Base-by-base conservation (phyloP, 805 yeast species). In the Deakozyma indianensis region DNA sequence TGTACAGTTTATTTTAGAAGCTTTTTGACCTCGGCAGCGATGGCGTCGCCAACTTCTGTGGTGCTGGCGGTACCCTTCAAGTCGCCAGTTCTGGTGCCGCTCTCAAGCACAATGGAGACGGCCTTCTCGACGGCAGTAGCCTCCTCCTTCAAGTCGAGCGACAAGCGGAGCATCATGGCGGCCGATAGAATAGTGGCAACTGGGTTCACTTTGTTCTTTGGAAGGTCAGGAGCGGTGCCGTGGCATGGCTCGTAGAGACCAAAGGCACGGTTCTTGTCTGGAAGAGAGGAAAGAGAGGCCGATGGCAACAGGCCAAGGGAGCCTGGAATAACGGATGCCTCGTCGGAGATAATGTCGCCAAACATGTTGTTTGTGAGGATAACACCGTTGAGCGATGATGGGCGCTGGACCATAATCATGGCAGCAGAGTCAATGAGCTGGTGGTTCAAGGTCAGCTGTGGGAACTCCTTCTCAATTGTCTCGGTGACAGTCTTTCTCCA, bases 351-450 rank as follows among this genome's bases (percentile, higher is more conserved):
- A 64, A 92, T 92, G 64, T 92, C 98, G 60, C 98, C 98, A 64
- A 92, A 92, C 95, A 92, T 90, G 70, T 92, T 92, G 57, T 83
- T 80, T 41, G 97, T 90, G 61, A 92, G 77, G 43, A 92, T 78
- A 44, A 92, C 74, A 66, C 98, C 98, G 62, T 92, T 92, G 61
- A 92, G 75, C 55, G 79, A 79, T 40, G 88, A 82, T 57, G 98
- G 98, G 50, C 75, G 78, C 68, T 92, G 87, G 56, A 92, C 83
- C 56, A 92, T 70, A 60, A 90, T 90, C 98, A 92, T 92, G 43
- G 98, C 97, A 45, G 98, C 98, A 14, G 97, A 88, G 67, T 92
- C 98, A 57, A 92, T 90, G 64, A 92, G 75, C 71, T 92, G 98
- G 67, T 92, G 96, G 63, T 90, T 85, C 41, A 88, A 72, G 23